phyloP scores from a whole-genome alignment of 2,329 filamentous ascomycete species.

The Aspergillus nomiae region DNA sequence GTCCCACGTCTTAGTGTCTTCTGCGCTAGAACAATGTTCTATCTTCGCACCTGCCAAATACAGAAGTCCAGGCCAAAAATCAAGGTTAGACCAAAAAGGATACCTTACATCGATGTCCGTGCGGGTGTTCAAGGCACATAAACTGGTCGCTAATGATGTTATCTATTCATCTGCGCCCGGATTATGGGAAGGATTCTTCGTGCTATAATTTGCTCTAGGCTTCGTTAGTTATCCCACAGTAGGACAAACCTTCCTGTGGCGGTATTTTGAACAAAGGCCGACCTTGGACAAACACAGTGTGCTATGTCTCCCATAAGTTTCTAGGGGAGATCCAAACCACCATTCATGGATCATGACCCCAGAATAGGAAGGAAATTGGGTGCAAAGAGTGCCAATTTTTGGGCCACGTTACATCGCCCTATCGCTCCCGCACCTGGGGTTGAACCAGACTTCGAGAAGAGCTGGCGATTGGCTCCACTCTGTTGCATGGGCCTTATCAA shows the following conservation, averaged over 20 bases:
- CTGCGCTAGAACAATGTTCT: not conserved
- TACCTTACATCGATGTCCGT: not conserved
- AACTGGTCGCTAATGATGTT: not conserved
- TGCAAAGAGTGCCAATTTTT: not conserved
- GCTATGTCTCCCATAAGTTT: too few relatives aligned
- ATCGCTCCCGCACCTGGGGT: not conserved
- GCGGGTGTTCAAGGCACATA: not conserved
- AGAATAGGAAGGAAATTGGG: not conserved
- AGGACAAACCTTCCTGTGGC: not conserved
- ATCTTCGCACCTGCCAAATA: not conserved
- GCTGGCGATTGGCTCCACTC: not conserved
- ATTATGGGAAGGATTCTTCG: not conserved
- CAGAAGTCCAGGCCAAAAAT: not conserved
- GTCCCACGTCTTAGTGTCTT: not conserved
- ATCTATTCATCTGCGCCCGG: not conserved
- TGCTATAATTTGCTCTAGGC: too few relatives aligned
- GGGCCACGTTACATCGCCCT: not conserved
- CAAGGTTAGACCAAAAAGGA: not conserved
- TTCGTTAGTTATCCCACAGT: too few relatives aligned
- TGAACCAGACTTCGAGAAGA: not conserved
- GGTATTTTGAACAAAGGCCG: not conserved
- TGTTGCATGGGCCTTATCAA: constrained; percentile 2
- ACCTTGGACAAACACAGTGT: not conserved
- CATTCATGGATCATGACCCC: not conserved
- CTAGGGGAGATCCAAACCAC: too few relatives aligned